Evolutionary conservation across 1,284 basidiomycete genomes (phyloP), one percentile per base, ranked within the genome.

Genomic region (Sporisorium exsertum): DNA sequence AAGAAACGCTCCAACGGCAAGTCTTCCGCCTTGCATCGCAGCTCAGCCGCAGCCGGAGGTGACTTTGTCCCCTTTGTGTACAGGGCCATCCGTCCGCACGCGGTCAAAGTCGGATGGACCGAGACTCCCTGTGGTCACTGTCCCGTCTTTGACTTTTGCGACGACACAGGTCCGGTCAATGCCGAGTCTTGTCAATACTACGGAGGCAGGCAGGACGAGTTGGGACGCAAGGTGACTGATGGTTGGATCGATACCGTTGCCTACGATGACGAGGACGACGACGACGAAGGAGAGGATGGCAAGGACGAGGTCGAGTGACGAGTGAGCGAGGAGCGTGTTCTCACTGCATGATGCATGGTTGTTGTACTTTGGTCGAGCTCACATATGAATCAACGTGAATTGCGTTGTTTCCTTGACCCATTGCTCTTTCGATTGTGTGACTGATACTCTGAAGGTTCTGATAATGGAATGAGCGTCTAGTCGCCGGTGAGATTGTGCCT

Each of bases 121-220:
- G 80, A 83, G 52, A 72, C 68, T 1, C 80, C 81, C 13, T 83
- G 81, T 29, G 80, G 77, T 20, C 73, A 77, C 49, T 83, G 81
- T 50, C 81, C 81, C 24, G 79, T 82, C n/a, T 79, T 79, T 51
- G 76, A 79, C 54, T 83, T 83, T 54, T 83, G 81, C 56, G 69
- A 73, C 42, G 69, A 76, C 33, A 68, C 72, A 6, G 81, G 81
- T 1, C 80, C 81, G 2, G 80, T 81, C 29, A 83, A 80, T 57
- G 80, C 81, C 15, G 72, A 77, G 58, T 64, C 47, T 3, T 83
- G 81, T 49, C 60, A 73, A 54, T 82, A 83, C 64, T 82, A 60
- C 50, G 79, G 73, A 32, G 71, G 75, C 32, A 64, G 61, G 42
- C 46, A 67, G 16, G 75, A 77, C 58, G 71, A 77, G 51, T 50